Base-by-base conservation (phyloP, 1,139 yeast genomes). In the Magnusiomyces tetraspermus region DNA sequence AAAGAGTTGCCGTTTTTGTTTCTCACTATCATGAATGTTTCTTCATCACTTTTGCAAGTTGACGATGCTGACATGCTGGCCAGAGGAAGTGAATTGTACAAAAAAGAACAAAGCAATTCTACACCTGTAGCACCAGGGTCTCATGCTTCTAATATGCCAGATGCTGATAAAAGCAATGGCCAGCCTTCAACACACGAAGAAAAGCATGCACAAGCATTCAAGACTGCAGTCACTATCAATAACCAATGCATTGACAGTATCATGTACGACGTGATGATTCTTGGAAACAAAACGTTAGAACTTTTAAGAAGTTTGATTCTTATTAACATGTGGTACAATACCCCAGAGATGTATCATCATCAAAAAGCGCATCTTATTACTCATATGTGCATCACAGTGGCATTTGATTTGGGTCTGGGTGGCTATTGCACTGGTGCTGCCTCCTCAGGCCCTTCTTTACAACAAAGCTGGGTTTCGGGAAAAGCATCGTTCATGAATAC, bases 291-390 rank as follows among this genome's bases (percentile, higher is more conserved):
- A 67, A 77, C 83, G 6, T 71, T 82, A 24, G 92, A 86, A 63
- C 68, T 87, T 50, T 69, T 87, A 44, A 82, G 84, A 63, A 71
- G 83, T 21, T 68, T 85, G 48, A 62, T 85, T 30, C 62, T 86
- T 2, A 69, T 85, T 51, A 77, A 85, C 41, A 67, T 83, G 37
- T 89, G 96, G 95, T 87, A 87, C 65, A 86, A 85, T 59, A 79
- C 87, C 5, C 88, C 95, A 0, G 96, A 87, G 66, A 71, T 86
- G 59, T 85, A 85, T 58, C 85, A 82, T 59, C 85, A 85, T 61
- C 78, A 94, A 55, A 77, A 95, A 51, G 82, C 83, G 59, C 94
- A 86, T 64, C 69, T 87, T 53, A 74, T 86, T 58, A 79, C 82
- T 53, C 74, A 79, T 10, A 70, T 86, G 30, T 79, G 89, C 50